Conservation (phyloP, 2,329 filamentous ascomycete species). For the Aciculosporium take region DNA sequence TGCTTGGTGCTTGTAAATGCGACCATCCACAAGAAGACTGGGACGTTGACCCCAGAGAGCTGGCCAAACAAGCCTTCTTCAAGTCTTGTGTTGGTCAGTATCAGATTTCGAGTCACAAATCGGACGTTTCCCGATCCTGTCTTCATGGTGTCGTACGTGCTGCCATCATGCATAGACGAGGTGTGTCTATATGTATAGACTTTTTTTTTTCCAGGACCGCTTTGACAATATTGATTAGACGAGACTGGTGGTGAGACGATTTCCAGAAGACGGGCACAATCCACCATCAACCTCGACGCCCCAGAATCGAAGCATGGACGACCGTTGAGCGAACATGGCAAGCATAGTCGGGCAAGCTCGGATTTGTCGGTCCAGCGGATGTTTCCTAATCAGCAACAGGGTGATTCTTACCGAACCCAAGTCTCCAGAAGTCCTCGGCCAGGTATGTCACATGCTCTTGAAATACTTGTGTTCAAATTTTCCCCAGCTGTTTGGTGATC, state of each 20-base stretch:
- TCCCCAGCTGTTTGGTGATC: not conserved
- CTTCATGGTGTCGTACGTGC: slow-evolving; percentile 62
- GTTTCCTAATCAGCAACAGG: slow-evolving; percentile 33
- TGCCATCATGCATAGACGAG: slow-evolving; percentile 52
- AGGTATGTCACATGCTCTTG: slow-evolving; percentile 9
- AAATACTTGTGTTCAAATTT: not conserved
- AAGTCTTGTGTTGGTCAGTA: slow-evolving; percentile 58
- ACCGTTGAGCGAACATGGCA: slow-evolving; percentile 47
- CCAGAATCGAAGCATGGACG: slow-evolving; percentile 35
- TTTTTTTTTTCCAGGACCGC: not conserved
- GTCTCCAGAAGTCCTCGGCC: slow-evolving; percentile 19
- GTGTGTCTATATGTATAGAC: slow-evolving; percentile 33
- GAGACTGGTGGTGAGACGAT: slow-evolving; percentile 29
- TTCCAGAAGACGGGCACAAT: slow-evolving; percentile 42
- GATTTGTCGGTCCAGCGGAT: slow-evolving; percentile 49
- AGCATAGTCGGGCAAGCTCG: slow-evolving; percentile 56
- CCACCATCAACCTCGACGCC: slow-evolving; percentile 46
- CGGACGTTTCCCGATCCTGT: slow-evolving; percentile 61
- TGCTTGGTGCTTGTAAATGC: slow-evolving; percentile 82
- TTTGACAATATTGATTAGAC: slow-evolving; percentile 11
- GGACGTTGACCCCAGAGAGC: slow-evolving; percentile 53
- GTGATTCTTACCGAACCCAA: slow-evolving; percentile 19
- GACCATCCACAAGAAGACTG: slow-evolving; percentile 58
- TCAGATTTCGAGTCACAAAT: slow-evolving; percentile 54
- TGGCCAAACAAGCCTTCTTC: slow-evolving; percentile 48